Evolutionary conservation across 257 asterid species (phyloP), one percentile per base, ranked within the genome.

Genomic region (Orobanche coerulescens): DNA sequence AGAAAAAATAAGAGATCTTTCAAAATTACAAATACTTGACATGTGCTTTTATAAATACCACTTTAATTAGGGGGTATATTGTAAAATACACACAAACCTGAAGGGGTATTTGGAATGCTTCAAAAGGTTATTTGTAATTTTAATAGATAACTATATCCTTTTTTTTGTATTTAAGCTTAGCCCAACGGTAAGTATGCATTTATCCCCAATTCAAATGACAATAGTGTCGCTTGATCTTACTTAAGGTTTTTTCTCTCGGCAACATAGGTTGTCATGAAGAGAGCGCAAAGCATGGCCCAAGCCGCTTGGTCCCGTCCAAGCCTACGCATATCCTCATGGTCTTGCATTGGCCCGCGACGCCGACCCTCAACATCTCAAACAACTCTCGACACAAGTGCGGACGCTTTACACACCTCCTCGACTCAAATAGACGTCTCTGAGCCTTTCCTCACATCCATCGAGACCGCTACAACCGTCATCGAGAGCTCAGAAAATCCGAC

Each of bases 281-380:
- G 93, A 79, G 98, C 98, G 40, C 96, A 89, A 58, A 88, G 82
- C 77, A 92, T 92, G 95, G 98, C 97, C 39, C 97, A 84, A 74
- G 94, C 97, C 6, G 98, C 98, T 31, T 84, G 88, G 87, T 71
- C 92, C 9, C 81, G 95, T 12, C 97, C 98, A 19, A 54, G 77
- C 48, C 68, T 86, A 23, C 78, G 75, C 4, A 50, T 86, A 24
- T 71, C 94, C 23, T 79, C 98, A 25, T 89, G 98, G 98, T 82
- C 98, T 15, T 92, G 98, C 78, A 75, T 89, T 4, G 98, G 97
- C 18, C 98, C 98, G 34, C 95, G 98, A n/a, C 98, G 81, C 8
- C 82, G 89, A 74, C n/a, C 86, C 52, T 36, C 84, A 43, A 54
- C 73, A 33, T 58, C 69, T 66, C 80, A 75, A 64, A 48, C 51